Evolutionary conservation across 1,284 basidiomycete species (phyloP), one percentile per base, ranked within the genome.

Genomic region (Melampsora larici-populina): DNA sequence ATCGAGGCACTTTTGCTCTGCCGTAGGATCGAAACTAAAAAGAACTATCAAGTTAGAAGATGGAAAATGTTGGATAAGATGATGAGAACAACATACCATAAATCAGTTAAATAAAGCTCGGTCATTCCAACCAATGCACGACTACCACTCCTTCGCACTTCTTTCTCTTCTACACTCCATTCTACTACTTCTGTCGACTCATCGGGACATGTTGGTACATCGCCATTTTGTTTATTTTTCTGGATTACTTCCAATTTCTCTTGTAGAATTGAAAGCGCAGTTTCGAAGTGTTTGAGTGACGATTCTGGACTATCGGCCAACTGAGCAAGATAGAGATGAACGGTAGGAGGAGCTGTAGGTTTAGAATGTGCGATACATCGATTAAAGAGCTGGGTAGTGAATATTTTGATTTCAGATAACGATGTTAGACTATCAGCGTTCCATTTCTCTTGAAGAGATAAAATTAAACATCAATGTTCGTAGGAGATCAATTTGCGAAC

Each of bases 91-190:
- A 48, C 7, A 74, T 36, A 63, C 94, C 94, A 97, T 65, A 97
- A 86, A 86, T 96, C 93, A 80, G 94, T 92, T 90, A 97, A 94
- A 91, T 94, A 97, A 40, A 97, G 91, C 84, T 97, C 94, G 21
- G 96, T 92, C 88, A 96, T 95, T 21, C 91, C 92, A 26, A 96
- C 89, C 33, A 96, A 86, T 1, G 93, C 92, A n/a, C 90, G 87
- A 7, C 93, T 90, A 51, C 91, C 90, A 82, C 89, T 93, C 74
- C 86, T 87, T 82, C 87, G 89, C 64, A 90, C 84, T 82, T 94
- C 92, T 24, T 68, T 40, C 73, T 70, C 74, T 49, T 78, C 76
- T 15, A 48, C 36, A 26, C 40, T 75, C 58, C 71, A 79, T 48
- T 66, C 51, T 24, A 66, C 33, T 18, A 40, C 67, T 75, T 60